Percentiles rank a stretch among this genome's conserved stretches.
Conservation (phyloP, 495 filamentous ascomycete genomes). For the Penicillium turbatum region DNA sequence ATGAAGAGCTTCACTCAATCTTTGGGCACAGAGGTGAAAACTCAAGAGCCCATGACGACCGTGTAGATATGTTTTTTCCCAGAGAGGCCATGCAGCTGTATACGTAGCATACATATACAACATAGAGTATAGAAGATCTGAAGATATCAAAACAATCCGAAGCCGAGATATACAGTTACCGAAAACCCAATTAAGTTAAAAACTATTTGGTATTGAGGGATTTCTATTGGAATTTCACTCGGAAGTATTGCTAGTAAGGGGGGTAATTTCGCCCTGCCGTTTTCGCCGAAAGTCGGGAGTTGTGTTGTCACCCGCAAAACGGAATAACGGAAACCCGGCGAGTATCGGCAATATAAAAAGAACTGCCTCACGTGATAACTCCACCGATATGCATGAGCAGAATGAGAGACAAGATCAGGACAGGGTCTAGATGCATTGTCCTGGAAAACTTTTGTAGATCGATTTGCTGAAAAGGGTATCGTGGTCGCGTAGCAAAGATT, state of each 20-base stretch:
- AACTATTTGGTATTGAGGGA: slow-evolving; percentile 32
- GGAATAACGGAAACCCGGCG: slow-evolving; percentile 29
- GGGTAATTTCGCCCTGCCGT: slow-evolving; percentile 21
- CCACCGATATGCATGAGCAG: slow-evolving; percentile 12
- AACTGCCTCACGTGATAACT: slow-evolving; percentile 20
- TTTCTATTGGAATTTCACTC: slow-evolving; percentile 29
- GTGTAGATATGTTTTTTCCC: neutral
- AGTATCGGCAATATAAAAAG: slow-evolving; percentile 34
- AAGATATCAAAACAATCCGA: neutral
- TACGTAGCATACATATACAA: neutral
- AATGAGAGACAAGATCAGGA: slow-evolving; percentile 4
- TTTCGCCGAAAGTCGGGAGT: slow-evolving; percentile 33
- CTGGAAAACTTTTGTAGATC: slow-evolving; percentile 6
- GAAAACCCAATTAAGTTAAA: slow-evolving; percentile 25
- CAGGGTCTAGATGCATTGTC: neutral
- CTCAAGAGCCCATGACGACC: slow-evolving; percentile 1
- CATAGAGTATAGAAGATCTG: slow-evolving; percentile 4
- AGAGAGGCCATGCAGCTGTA: neutral
- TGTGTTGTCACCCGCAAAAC: slow-evolving; percentile 26
- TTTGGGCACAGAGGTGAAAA: slow-evolving; percentile 4
- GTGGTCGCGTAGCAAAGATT: slow-evolving; percentile 11
- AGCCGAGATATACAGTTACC: slow-evolving; percentile 18
- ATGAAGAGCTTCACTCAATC: slow-evolving; percentile 47
- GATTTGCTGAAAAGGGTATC: slow-evolving; percentile 7
- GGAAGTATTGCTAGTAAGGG: slow-evolving; percentile 28